Evolutionary conservation across 148 eudicot genomes (phyloP), one percentile per base, ranked within the genome.

Genomic region (Heliosperma pusillum): DNA sequence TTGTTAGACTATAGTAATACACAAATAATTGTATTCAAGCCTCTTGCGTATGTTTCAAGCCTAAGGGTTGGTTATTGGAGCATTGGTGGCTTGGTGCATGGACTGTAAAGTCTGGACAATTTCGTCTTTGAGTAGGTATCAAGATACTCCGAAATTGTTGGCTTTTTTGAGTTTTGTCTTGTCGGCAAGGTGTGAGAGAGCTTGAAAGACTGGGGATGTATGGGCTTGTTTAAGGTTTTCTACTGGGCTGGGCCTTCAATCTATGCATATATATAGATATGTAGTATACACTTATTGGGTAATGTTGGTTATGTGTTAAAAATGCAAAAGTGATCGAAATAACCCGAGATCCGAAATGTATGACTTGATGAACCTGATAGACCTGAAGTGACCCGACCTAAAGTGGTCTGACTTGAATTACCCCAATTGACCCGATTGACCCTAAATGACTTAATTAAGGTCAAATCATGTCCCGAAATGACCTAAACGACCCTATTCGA

Each of bases 51-150:
- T 25, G 9, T 0, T 44, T 73, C 36, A 53, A 44, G 36, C 24
- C 24, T 45, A 27, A 13, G 0, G 5, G 27, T 47, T 59, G 76
- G 53, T 5, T 40, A 33, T 33, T 33, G 36, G 5, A 33, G 30
- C 2, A 53, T 44, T 19, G 40, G 36, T 61, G 30, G 0, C 33
- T 44, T 19, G 40, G 36, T 61, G 21, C 19, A 17, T 74, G 33
- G 58, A 59, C 24, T 44, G 44, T 5, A 25, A 73, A 27, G 53
- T 50, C 61, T 6, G 0, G 42, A 15, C 22, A 10, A 24, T 57
- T 78, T 60, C 45, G 2, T 66, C 81, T 78, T 73, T 73, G 76
- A 78, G 81, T 78, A 57, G 57, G 81, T 20, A 26, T 78, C 50
- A 78, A 56, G 81, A 44, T 56, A 65, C 52, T n/a, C n/a, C n/a